phyloP scores from a whole-genome alignment of 768 basidiomycete genomes.

The Auriscalpium vulgare region DNA sequence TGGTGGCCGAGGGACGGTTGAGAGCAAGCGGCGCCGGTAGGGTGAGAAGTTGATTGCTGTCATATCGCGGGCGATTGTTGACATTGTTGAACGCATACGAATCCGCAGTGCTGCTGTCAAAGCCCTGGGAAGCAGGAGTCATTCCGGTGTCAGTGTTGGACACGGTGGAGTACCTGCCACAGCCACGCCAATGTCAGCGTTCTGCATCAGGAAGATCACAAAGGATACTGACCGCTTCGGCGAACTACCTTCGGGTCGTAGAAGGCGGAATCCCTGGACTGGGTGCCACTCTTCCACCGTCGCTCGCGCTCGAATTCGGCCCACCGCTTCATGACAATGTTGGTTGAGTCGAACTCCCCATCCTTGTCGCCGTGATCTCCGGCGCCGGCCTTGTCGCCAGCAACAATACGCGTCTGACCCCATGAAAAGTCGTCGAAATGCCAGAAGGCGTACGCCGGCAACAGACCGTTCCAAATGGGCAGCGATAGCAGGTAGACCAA shows the following conservation, averaged over 20 bases:
- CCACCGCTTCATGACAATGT: constrained; percentile 99
- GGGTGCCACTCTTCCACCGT: constrained; percentile 82
- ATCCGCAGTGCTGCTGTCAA: constrained; percentile 57
- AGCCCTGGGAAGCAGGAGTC: constrained; percentile 35
- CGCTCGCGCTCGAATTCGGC: constrained; percentile 95
- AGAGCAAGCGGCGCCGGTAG: constrained; percentile 69
- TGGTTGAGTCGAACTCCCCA: constrained; percentile 91
- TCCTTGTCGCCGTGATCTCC: constrained; percentile 84
- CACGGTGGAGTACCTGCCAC: constrained; percentile 61
- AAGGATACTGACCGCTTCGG: constrained; percentile 50
- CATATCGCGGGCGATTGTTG: constrained; percentile 49
- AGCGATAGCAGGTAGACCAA: constrained; percentile 85
- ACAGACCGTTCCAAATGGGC: constrained; percentile 94
- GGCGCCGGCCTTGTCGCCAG: constrained; percentile 44
- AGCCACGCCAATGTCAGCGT: too few species aligned
- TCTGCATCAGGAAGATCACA: neutral
- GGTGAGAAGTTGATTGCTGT: constrained; percentile 64
- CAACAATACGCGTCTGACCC: constrained; percentile 84
- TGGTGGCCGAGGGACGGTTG: constrained; percentile 30
- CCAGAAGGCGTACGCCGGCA: constrained; percentile 97
- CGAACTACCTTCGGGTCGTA: constrained; percentile 41
- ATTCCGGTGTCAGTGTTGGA: constrained; percentile 73
- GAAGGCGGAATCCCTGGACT: constrained; percentile 72
- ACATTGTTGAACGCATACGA: constrained; percentile 34
- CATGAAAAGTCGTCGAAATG: constrained; percentile 98